Base-by-base conservation (phyloP, 176 grass and related monocot genomes). In the Dactylis glomerata region DNA sequence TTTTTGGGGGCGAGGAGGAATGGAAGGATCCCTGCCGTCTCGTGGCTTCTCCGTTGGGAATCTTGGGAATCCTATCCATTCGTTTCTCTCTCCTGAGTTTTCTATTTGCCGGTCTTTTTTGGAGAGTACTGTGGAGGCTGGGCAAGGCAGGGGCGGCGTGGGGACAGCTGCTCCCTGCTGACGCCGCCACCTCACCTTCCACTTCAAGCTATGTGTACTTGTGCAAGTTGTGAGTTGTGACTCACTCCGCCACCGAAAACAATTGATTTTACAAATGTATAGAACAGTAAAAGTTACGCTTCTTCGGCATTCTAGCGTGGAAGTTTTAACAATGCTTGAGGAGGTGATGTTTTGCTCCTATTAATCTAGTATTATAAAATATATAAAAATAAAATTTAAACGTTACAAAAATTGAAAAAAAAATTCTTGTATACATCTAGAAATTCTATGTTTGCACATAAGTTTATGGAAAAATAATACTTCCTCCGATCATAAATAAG, bases 91-190 rank as follows among this genome's bases (percentile, higher is more conserved):
- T 50, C 36, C 54, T 17, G 5, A 15, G 1, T 33, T 24, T 24
- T 56, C 0, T 77, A 22, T 10, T 75, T 74, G 37, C 32, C 44
- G 52, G 59, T 16, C 34, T 57, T 64, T 51, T 54, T 49, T 6
- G 19, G 27, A 32, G 74, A 40, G 50, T 20, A 63, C 10, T 36
- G 82, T 49, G 15, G 30, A 16, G 40, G 16, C 9, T 5, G 31
- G 38, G 44, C 14, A 68, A 2, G 28, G 41, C 69, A 22, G 47
- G 71, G 76, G 20, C 62, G 78, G 73, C 31, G 68, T 77, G 77
- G 77, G 87, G 61, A 36, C 88, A 85, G 17, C 23, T 81, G 88
- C 77, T 15, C 22, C 32, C 16, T n/a, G 27, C 22, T 36, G 27
- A 44, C 27, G 49, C 70, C 50, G 82, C 70, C 87, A 81, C 68